These are phyloP conservation scores for Viridothelium virens DNA, from an alignment of 495 filamentous ascomycete species.

Conservation along the genomic window DNA sequence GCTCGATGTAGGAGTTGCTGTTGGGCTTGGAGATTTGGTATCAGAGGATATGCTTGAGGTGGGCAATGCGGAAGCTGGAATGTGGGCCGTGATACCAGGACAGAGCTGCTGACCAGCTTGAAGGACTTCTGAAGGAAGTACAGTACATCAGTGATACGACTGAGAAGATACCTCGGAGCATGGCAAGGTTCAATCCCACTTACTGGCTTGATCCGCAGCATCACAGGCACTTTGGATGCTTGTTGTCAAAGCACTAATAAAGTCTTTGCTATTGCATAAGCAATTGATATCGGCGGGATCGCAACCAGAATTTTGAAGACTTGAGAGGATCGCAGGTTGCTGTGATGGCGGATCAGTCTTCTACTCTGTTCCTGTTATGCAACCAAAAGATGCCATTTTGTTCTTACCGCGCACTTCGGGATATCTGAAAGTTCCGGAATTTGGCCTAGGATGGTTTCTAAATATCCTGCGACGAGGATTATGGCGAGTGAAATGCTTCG, in stretches of 20 bases:
- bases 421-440: background rate
- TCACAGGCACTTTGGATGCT: background rate
- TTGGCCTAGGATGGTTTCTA: background rate
- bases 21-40: background rate
- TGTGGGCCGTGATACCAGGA: background rate
- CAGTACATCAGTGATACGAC: background rate
- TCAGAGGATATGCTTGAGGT: background rate
- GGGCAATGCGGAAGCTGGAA: background rate
- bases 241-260: background rate
- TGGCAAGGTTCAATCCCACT: background rate
- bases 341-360: background rate
- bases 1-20: background rate
- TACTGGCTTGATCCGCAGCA: background rate
- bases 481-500: background rate
- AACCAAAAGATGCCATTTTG: background rate
- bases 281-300: background rate
- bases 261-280: background rate
- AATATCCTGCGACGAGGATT: background rate
- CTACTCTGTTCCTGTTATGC: background rate
- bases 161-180: background rate
- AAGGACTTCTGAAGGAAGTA: background rate
- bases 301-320: constrained; percentile 1
- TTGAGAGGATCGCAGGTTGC: background rate
- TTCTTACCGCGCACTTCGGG: background rate
- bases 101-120: background rate